Percentiles rank a stretch among this genome's conserved stretches.
Evolutionary conservation across 83 land plant species (phyloP).

Genomic region (Picea abies): DNA sequence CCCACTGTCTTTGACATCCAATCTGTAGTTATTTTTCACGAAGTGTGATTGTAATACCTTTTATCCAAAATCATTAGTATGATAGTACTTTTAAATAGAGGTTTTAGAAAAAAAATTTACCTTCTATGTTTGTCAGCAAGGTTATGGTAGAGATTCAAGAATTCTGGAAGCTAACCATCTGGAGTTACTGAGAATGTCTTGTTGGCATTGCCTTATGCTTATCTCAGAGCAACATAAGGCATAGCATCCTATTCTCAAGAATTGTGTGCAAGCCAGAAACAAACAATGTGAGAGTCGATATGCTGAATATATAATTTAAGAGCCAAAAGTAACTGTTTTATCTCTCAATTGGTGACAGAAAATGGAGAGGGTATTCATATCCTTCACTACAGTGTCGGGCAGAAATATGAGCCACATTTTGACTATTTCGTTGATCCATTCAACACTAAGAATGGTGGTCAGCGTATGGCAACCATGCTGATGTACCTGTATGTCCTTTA

Average conservation of each 20-base stretch:
- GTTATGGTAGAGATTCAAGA: not conserved
- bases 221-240: not conserved
- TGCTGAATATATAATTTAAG: not conserved
- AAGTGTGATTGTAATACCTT: not conserved
- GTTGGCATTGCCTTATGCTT: not conserved
- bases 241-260: not conserved
- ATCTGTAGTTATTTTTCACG: not conserved
- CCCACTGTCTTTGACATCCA: too few relatives aligned
- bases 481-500: constrained; percentile 50
- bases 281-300: not conserved
- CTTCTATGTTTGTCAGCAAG: not conserved
- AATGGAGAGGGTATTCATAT: constrained; percentile 19
- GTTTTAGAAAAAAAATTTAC: not conserved
- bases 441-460: constrained; percentile 49
- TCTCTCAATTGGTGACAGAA: constrained; percentile 35
- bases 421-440: constrained; percentile 40
- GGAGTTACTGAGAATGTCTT: not conserved
- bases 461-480: constrained; percentile 45
- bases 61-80: not conserved
- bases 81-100: too few relatives aligned
- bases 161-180: not conserved
- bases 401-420: constrained; percentile 35
- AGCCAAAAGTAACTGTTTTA: not conserved
- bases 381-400: constrained; percentile 40
- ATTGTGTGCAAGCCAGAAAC: not conserved